Evolutionary conservation across 257 asterid genomes (phyloP), one percentile per base, ranked within the genome.

Genomic region (Gentiana macrophylla): DNA sequence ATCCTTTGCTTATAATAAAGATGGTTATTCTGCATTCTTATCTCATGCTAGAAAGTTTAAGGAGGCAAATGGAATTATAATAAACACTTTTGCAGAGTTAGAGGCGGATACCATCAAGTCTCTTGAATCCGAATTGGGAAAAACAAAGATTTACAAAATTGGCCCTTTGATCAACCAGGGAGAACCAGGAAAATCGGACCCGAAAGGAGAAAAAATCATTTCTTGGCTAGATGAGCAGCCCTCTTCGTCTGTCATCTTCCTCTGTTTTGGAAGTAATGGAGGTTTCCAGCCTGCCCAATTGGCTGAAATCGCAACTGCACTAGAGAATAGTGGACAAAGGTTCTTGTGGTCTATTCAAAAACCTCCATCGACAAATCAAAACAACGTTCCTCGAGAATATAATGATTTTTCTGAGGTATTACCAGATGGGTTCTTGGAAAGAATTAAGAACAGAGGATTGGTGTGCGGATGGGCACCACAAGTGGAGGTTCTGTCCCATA

Each of bases 391-490:
- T 32, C 35, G 41, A 2, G 54, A 50, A 9, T 50, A 24, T 11
- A 24, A 32, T 13, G 34, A 50, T 15, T 10, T 50, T 50, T 24
- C 36, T 6, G 36, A 35, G 38, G 58, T 36, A 35, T 32, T 53
- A 3, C 58, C 58, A 53, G 58, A 53, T 4, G 46, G 46, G 12
- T 53, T 53, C 58, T 52, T 61, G 47, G 59, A 52, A 52, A 51
- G 59, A 53, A 61, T 59, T 4, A 41, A 32, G 52, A 45, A 45
- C 46, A 50, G 59, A 61, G 66, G 58, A 12, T 6, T 35, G 52
- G 54, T 61, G 33, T 51, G 66, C 37, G 65, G 57, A 2, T 60
- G 65, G 65, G 57, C 65, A 12, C 65, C 65, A 13, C 64, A 60
- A 32, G 49, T 32, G 13, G 58, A 50, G 46, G 57, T 60, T 13